A percentile compares a stretch with the other conserved stretches of the same genome.
Evolutionary conservation across 768 basidiomycete species (phyloP).

Genomic region (Trametes coccinea): DNA sequence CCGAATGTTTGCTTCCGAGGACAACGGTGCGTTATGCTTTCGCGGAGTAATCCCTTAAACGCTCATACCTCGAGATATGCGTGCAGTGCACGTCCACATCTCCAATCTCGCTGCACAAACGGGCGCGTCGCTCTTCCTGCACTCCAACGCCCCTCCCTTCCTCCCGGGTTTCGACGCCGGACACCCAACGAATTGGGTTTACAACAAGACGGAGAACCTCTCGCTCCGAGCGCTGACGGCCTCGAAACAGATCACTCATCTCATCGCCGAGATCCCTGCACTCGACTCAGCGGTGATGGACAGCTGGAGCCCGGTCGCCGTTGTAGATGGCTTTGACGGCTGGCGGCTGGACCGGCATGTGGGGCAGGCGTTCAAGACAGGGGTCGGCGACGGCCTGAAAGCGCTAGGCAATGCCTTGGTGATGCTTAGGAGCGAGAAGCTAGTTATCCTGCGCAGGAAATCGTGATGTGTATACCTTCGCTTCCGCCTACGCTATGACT

Average conservation of each 20-base stretch:
- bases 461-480: neutral
- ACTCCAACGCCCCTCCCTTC: slow-evolving; percentile 61
- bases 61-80: neutral
- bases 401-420: slow-evolving; percentile 16
- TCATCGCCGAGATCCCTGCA: slow-evolving; percentile 51
- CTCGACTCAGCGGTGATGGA: slow-evolving; percentile 1
- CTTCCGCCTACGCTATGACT: neutral
- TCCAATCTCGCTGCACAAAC: slow-evolving; percentile 87
- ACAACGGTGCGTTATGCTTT: slow-evolving; percentile 31
- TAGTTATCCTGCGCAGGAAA: slow-evolving; percentile 27
- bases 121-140: slow-evolving; percentile 87
- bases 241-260: slow-evolving; percentile 53
- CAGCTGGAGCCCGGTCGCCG: slow-evolving; percentile 46
- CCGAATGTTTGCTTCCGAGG: slow-evolving; percentile 39
- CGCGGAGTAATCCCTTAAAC: neutral
- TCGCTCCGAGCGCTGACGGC: slow-evolving; percentile 42
- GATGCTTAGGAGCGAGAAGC: slow-evolving; percentile 25
- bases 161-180: slow-evolving; percentile 24
- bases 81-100: slow-evolving; percentile 69
- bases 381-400: slow-evolving; percentile 10
- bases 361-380: slow-evolving; percentile 3
- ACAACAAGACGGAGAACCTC: slow-evolving; percentile 81
- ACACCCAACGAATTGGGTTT: slow-evolving; percentile 51
- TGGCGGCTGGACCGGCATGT: slow-evolving; percentile 34
- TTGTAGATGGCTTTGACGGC: slow-evolving; percentile 47